phyloP scores from a whole-genome alignment of 345 rosid genomes.

The Eucalyptus microcorys region DNA sequence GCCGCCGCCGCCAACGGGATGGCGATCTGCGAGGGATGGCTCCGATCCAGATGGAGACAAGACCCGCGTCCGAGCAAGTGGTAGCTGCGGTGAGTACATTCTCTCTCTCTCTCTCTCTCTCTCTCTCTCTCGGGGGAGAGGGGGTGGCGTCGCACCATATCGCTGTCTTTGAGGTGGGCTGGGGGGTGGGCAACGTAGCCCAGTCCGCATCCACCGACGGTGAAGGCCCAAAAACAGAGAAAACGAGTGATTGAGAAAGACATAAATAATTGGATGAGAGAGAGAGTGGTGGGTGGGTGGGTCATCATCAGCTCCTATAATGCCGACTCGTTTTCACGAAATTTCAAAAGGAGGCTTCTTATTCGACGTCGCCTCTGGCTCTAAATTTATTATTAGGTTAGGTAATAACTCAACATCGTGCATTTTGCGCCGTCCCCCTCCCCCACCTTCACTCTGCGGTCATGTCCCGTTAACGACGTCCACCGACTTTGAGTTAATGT shows the following conservation, averaged over 20 bases:
- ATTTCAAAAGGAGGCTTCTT: background rate
- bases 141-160: background rate
- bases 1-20: background rate
- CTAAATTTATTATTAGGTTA: too few species aligned
- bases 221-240: background rate
- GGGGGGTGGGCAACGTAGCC: background rate
- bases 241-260: background rate
- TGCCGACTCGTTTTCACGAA: background rate
- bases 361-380: background rate
- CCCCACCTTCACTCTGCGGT: background rate
- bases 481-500: background rate
- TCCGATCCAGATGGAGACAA: slow-evolving; percentile 6
- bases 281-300: too few species aligned
- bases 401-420: background rate
- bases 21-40: slow-evolving; percentile 7
- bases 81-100: slow-evolving; percentile 24
- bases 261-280: background rate
- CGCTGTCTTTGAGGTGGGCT: background rate
- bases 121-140: too few species aligned
- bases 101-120: background rate
- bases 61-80: slow-evolving; percentile 23
- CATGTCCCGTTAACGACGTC: background rate
- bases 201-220: background rate
- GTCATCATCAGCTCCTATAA: background rate
- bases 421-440: background rate